Percentiles rank a stretch among this genome's conserved stretches.
Evolutionary conservation across 75 land plant species (phyloP).

Genomic region (Pseudotsuga menziesii): DNA sequence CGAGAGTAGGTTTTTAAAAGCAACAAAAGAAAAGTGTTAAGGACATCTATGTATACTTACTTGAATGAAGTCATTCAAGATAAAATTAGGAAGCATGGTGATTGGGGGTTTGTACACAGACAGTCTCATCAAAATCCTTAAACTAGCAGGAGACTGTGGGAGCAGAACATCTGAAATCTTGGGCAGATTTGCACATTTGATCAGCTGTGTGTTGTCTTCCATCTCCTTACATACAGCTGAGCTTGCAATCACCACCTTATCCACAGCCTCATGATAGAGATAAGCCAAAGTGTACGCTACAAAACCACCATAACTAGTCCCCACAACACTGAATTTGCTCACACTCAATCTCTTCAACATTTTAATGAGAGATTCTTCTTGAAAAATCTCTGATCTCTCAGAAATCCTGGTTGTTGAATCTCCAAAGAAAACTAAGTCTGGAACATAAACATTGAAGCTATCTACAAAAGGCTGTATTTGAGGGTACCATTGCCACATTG

Average conservation of each 20-base stretch:
- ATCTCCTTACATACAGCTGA: slow-evolving; percentile 52
- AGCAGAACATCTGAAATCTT: slow-evolving; percentile 46
- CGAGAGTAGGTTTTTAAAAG: too few relatives aligned
- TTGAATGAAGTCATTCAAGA: slow-evolving; percentile 40
- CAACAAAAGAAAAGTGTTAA: too few relatives aligned
- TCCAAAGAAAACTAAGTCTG: slow-evolving; percentile 84
- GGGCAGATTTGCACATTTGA: slow-evolving; percentile 24
- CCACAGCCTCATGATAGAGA: slow-evolving; percentile 41
- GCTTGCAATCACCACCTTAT: slow-evolving; percentile 77
- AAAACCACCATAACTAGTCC: slow-evolving; percentile 95
- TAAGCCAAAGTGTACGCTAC: slow-evolving; percentile 77
- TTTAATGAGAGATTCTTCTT: slow-evolving; percentile 50
- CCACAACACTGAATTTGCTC: slow-evolving; percentile 34
- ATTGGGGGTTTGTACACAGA: slow-evolving; percentile 13
- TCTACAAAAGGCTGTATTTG: slow-evolving; percentile 42
- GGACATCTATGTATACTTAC: slow-evolving; percentile 17
- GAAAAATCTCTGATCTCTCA: slow-evolving; percentile 58
- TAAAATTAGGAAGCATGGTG: slow-evolving; percentile 19
- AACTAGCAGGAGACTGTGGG: slow-evolving; percentile 32
- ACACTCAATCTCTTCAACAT: slow-evolving; percentile 39
- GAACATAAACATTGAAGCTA: slow-evolving; percentile 60
- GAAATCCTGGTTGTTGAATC: slow-evolving; percentile 43
- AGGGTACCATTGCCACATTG: slow-evolving; percentile 65
- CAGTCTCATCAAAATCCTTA: slow-evolving; percentile 28
- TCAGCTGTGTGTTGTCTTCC: slow-evolving; percentile 33